A percentile compares a stretch with the other conserved stretches of the same genome.
phyloP scores from a whole-genome alignment of 768 basidiomycete genomes.

The Royoungia palumana region DNA sequence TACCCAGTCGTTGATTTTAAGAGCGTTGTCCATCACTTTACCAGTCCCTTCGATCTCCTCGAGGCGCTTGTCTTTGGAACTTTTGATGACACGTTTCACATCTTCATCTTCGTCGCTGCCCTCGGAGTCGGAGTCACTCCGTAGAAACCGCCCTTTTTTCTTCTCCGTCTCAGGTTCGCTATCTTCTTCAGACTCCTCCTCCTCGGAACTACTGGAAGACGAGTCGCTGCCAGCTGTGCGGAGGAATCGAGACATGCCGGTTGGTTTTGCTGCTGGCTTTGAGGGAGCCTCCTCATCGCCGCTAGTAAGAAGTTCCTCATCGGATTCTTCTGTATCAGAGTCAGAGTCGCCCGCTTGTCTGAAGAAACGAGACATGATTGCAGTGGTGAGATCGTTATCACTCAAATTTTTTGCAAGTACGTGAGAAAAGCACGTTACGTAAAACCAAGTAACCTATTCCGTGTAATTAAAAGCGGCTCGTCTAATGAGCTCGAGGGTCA shows the following conservation, averaged over 20 bases:
- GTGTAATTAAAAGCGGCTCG: slow-evolving; percentile 5
- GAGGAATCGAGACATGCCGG: slow-evolving; percentile 73
- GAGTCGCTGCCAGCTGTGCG: slow-evolving; percentile 55
- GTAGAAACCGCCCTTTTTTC: slow-evolving; percentile 41
- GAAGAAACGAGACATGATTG: slow-evolving; percentile 83
- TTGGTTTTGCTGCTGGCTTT: slow-evolving; percentile 32
- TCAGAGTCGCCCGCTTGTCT: slow-evolving; percentile 82
- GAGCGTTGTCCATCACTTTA: slow-evolving; percentile 88
- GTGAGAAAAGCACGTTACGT: slow-evolving; percentile 22
- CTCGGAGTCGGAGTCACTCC: slow-evolving; percentile 46
- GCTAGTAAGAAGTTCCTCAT: slow-evolving; percentile 72
- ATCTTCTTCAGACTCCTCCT: slow-evolving; percentile 53
- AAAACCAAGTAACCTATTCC: not conserved
- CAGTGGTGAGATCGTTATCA: slow-evolving; percentile 25
- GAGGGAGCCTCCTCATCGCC: slow-evolving; percentile 59
- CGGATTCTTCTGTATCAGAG: slow-evolving; percentile 66
- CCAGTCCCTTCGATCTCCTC: slow-evolving; percentile 95
- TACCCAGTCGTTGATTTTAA: slow-evolving; percentile 97
- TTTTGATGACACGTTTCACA: slow-evolving; percentile 65
- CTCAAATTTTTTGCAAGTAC: slow-evolving; percentile 21
- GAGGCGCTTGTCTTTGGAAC: slow-evolving; percentile 87
- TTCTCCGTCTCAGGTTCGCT: slow-evolving; percentile 45
- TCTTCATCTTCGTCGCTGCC: slow-evolving; percentile 70
- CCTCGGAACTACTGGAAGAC: slow-evolving; percentile 47
- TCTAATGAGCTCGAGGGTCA: slow-evolving; percentile 13